Percentiles rank a stretch among this genome's conserved stretches.
Conservation (phyloP, 2,329 filamentous ascomycete genomes). For the Colletotrichum cereale region DNA sequence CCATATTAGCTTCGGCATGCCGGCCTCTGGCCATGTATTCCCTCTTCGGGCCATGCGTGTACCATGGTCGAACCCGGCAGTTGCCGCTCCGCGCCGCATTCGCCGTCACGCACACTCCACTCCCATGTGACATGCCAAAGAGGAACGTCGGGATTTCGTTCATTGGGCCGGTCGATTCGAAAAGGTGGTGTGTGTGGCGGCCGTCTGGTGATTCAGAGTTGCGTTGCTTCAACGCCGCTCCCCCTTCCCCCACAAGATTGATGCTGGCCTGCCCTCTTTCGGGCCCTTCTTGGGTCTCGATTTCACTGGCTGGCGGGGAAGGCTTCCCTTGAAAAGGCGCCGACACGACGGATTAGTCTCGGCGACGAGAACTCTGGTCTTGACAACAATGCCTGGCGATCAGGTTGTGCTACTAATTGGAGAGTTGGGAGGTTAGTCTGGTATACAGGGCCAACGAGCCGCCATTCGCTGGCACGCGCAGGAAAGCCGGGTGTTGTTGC, state of each 20-base stretch:
- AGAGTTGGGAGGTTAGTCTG: not conserved
- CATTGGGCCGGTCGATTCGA: not conserved
- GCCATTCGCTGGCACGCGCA: not conserved
- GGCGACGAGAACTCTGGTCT: not conserved
- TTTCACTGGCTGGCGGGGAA: not conserved
- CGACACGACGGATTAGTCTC: too few relatives aligned
- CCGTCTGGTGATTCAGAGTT: not conserved
- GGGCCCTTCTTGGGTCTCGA: not conserved
- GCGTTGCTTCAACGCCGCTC: not conserved
- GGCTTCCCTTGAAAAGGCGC: not conserved
- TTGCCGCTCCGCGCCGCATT: not conserved
- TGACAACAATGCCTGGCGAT: not conserved
- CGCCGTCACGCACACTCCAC: not conserved
- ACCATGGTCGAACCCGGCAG: not conserved
- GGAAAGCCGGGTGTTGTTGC: not conserved
- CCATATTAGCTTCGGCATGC: not conserved
- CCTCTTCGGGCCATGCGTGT: too few relatives aligned
- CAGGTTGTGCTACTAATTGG: not conserved
- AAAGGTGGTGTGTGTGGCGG: not conserved
- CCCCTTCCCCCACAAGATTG: not conserved
- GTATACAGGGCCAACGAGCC: not conserved
- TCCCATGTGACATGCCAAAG: not conserved
- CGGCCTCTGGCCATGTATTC: not conserved
- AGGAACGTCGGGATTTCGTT: not conserved
- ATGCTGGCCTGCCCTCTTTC: too few relatives aligned